Evolutionary conservation across 495 filamentous ascomycete genomes (phyloP).

Genomic region (Penicillium cinerascens): DNA sequence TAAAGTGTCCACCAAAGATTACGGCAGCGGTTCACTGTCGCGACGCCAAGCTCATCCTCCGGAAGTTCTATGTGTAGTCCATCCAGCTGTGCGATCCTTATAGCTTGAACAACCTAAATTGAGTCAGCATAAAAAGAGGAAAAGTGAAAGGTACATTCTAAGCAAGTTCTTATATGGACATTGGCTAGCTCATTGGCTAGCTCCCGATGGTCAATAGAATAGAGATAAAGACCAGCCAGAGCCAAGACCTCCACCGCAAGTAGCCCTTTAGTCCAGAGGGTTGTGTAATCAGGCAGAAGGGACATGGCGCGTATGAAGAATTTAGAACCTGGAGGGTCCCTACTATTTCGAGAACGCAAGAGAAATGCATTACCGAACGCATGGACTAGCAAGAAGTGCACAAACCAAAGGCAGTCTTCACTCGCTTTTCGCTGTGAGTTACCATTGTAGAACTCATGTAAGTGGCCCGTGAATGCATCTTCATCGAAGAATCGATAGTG

Average conservation of each 20-base stretch:
- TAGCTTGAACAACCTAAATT: conserved; percentile 34
- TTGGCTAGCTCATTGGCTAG: conserved; percentile 28
- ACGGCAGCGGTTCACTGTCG: conserved; percentile 28
- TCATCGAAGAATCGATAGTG: conserved; percentile 38
- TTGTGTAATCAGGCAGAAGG: conserved; percentile 31
- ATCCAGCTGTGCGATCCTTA: conserved; percentile 35
- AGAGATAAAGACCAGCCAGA: conserved; percentile 33
- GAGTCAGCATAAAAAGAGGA: too few species aligned
- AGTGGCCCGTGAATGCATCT: conserved; percentile 20
- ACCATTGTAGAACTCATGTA: conserved; percentile 29
- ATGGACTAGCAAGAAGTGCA: conserved; percentile 37
- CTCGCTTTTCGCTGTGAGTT: conserved; percentile 15
- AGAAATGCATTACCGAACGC: conserved; percentile 41
- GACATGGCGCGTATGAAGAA: conserved; percentile 38
- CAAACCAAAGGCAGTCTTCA: conserved; percentile 32
- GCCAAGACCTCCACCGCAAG: conserved; percentile 33
- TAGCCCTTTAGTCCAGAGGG: conserved; percentile 26
- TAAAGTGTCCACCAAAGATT: conserved; percentile 42
- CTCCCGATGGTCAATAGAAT: conserved; percentile 34
- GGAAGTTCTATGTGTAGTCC: conserved; percentile 38
- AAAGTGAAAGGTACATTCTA: background rate
- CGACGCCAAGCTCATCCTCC: conserved; percentile 24
- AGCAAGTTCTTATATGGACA: background rate
- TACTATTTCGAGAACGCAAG: conserved; percentile 12
- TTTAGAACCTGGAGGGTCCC: conserved; percentile 29